Conservation (phyloP, 164 flowering plant genomes). For the Cinnamomum chago region DNA sequence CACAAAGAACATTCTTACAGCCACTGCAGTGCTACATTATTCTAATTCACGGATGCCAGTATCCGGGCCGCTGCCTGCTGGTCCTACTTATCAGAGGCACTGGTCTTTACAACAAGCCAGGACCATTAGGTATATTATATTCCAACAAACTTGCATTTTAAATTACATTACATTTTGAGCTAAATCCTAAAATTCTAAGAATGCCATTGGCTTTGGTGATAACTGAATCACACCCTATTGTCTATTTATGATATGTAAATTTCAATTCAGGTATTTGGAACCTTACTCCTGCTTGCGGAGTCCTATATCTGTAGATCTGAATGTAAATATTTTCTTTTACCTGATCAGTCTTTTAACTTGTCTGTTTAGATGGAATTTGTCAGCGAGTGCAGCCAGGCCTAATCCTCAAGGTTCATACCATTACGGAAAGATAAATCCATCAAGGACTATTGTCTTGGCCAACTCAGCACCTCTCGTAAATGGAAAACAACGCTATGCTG, state of each 20-base stretch:
- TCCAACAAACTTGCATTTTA: too few species aligned
- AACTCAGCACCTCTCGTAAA: constrained; percentile 35
- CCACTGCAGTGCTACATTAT: constrained; percentile 38
- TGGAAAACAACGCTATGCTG: constrained; percentile 48
- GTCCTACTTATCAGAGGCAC: constrained; percentile 27
- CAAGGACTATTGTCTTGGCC: constrained; percentile 36
- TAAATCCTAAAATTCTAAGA: neutral
- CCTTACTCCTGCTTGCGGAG: too few species aligned
- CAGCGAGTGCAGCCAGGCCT: constrained; percentile 63
- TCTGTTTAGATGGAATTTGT: constrained; percentile 44
- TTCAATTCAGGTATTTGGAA: too few species aligned
- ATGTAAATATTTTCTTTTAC: too few species aligned
- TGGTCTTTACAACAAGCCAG: constrained; percentile 55
- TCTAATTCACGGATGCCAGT: constrained; percentile 25
- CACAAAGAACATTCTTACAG: constrained; percentile 22
- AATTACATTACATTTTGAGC: neutral
- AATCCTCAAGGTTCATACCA: constrained; percentile 66
- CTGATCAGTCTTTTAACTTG: neutral
- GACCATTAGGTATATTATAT: constrained; percentile 34
- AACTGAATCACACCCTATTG: neutral
- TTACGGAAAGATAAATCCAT: constrained; percentile 39
- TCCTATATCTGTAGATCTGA: neutral
- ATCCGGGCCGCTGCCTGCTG: constrained; percentile 33
- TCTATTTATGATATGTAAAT: too few species aligned
- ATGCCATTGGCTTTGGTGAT: neutral